These are phyloP conservation scores for Chloris gayana DNA, from an alignment of 176 grass and related monocot species.

Conservation along the genomic window DNA sequence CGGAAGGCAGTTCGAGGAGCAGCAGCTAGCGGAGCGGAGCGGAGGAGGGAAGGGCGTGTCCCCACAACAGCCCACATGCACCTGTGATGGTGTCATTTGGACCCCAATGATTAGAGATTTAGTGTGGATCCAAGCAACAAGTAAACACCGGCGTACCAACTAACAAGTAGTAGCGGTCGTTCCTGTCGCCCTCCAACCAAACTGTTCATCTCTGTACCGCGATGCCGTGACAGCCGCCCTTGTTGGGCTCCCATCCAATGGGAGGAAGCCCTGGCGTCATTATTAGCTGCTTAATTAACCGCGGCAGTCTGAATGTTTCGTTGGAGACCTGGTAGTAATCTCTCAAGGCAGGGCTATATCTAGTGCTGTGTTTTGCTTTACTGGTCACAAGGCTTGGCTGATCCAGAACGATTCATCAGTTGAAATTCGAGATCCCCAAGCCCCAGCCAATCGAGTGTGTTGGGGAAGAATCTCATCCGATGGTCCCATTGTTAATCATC, in stretches of 20 bases:
- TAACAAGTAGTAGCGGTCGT: conserved; percentile 39
- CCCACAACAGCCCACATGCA: conserved; percentile 49
- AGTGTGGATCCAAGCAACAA: conserved; percentile 51
- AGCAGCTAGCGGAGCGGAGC: no score
- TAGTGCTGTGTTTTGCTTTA: not conserved
- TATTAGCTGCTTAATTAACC: not conserved
- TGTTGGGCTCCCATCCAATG: conserved; percentile 9
- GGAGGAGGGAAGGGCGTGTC: conserved; percentile 26
- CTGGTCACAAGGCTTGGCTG: not conserved
- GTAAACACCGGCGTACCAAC: conserved; percentile 48
- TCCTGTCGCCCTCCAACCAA: conserved; percentile 63
- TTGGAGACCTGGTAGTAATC: not conserved
- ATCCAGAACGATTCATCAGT: not conserved
- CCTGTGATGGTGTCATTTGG: conserved; percentile 64
- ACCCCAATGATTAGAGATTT: conserved; percentile 52
- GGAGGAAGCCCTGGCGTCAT: not conserved
- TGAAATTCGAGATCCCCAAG: not conserved
- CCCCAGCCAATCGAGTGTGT: conserved; percentile 2
- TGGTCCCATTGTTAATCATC: conserved; percentile 3
- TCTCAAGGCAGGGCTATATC: no score
- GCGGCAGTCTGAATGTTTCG: conserved; percentile 31
- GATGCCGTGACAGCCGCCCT: conserved; percentile 40
- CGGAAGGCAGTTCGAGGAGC: conserved; percentile 1
- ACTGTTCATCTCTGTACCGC: conserved; percentile 35
- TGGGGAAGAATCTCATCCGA: not conserved